phyloP scores from a whole-genome alignment of 2,329 filamentous ascomycete species.

The Nannizziopsis barbatae region DNA sequence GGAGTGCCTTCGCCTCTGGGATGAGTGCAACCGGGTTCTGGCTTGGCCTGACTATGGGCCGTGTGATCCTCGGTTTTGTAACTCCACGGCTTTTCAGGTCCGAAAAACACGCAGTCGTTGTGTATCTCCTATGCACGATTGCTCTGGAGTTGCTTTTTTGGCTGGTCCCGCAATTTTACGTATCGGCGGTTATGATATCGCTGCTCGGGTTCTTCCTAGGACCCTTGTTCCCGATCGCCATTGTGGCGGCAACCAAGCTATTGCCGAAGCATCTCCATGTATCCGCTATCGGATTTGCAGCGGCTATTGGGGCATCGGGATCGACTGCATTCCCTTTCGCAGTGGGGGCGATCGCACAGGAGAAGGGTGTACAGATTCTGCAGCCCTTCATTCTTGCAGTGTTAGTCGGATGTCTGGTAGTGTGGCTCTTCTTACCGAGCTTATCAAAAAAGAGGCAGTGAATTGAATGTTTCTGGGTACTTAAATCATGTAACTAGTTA shows the following conservation, averaged over 20 bases:
- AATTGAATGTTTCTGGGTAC: neutral
- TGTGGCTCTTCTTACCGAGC: constrained; percentile 38
- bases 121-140: constrained; percentile 56
- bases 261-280: constrained; percentile 64
- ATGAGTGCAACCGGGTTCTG: constrained; percentile 73
- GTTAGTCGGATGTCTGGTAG: constrained; percentile 39
- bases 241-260: constrained; percentile 63
- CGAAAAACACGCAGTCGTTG: constrained; percentile 53
- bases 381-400: constrained; percentile 50
- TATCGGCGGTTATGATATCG: constrained; percentile 59
- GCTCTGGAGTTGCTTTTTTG: constrained; percentile 63
- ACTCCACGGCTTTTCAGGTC: constrained; percentile 54
- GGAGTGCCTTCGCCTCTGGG: constrained; percentile 58
- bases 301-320: constrained; percentile 64
- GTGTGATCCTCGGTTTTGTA: constrained; percentile 62
- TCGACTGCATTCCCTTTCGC: constrained; percentile 41
- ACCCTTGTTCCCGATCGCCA: constrained; percentile 63
- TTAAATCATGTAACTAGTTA: too few relatives aligned
- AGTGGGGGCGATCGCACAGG: constrained; percentile 41
- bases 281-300: constrained; percentile 67
- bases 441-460: constrained; percentile 15
- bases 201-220: constrained; percentile 71
- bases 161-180: constrained; percentile 66
- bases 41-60: constrained; percentile 66
- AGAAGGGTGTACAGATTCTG: constrained; percentile 48